Evolutionary conservation across 306 rosid genomes (phyloP).

Genomic region (Neltuma alba): DNA sequence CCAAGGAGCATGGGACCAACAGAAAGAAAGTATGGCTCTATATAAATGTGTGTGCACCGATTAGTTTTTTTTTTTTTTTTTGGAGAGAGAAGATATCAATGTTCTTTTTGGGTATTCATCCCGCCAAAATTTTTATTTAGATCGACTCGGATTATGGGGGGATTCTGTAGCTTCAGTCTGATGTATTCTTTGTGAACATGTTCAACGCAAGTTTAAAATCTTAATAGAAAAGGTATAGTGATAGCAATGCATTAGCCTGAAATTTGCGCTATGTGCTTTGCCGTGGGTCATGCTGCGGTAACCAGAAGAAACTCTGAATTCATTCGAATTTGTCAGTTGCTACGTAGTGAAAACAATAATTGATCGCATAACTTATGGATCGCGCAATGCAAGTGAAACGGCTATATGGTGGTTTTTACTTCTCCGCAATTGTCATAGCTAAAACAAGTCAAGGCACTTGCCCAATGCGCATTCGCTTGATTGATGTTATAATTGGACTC

Average conservation of each 20-base stretch:
- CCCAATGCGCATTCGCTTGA: too few relatives aligned
- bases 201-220: slow-evolving; percentile 8
- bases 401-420: too few relatives aligned
- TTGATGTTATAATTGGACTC: not conserved
- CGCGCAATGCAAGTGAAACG: not conserved
- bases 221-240: slow-evolving; percentile 3
- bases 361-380: not conserved
- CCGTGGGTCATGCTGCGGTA: not conserved
- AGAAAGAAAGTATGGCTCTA: slow-evolving; percentile 78
- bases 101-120: not conserved
- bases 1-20: slow-evolving; percentile 52
- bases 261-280: slow-evolving; percentile 13
- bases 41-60: slow-evolving; percentile 40
- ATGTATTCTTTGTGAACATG: slow-evolving; percentile 16
- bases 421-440: not conserved
- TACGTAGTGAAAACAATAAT: not conserved
- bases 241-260: slow-evolving; percentile 7
- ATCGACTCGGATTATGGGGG: slow-evolving; percentile 1
- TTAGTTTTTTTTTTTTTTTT: too few relatives aligned
- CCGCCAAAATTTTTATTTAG: slow-evolving; percentile 13
- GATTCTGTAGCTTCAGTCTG: slow-evolving; percentile 12
- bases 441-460: not conserved
- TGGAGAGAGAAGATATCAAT: not conserved
- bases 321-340: not conserved
- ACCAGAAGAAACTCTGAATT: not conserved